Percentiles rank a stretch among this genome's conserved stretches.
Evolutionary conservation across 257 asterid species (phyloP).

Genomic region (Rehmannia glutinosa): DNA sequence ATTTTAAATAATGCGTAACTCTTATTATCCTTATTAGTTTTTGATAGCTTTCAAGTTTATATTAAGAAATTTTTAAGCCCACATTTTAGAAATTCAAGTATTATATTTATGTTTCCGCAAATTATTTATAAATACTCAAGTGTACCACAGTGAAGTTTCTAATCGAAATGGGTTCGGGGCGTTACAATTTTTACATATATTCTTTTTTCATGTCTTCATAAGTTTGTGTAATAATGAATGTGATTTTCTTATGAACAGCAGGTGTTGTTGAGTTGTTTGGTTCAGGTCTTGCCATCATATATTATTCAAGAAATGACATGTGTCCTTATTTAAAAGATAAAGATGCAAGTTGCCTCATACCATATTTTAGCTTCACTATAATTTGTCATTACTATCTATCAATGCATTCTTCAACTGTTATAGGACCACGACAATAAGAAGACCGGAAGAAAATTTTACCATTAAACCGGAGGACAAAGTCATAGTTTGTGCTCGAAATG

Average conservation of each 20-base stretch:
- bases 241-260: slow-evolving; percentile 17
- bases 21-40: no score
- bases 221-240: no score
- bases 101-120: no score
- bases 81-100: no score
- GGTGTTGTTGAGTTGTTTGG: slow-evolving; percentile 79
- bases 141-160: no score
- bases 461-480: slow-evolving; percentile 80
- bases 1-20: no score
- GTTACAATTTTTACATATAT: no score
- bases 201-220: no score
- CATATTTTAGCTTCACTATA: neutral
- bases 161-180: no score
- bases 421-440: slow-evolving; percentile 80
- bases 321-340: slow-evolving; percentile 73
- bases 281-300: slow-evolving; percentile 47
- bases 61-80: no score
- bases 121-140: no score
- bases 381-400: neutral
- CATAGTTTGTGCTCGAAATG: slow-evolving; percentile 80
- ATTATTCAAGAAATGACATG: slow-evolving; percentile 62
- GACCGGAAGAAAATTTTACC: slow-evolving; percentile 57
- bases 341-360: slow-evolving; percentile 38
- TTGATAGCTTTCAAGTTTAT: no score
- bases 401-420: slow-evolving; percentile 12